Evolutionary conservation across 352 stramenopile genomes (phyloP).

Genomic region (Phytophthora crassamura): DNA sequence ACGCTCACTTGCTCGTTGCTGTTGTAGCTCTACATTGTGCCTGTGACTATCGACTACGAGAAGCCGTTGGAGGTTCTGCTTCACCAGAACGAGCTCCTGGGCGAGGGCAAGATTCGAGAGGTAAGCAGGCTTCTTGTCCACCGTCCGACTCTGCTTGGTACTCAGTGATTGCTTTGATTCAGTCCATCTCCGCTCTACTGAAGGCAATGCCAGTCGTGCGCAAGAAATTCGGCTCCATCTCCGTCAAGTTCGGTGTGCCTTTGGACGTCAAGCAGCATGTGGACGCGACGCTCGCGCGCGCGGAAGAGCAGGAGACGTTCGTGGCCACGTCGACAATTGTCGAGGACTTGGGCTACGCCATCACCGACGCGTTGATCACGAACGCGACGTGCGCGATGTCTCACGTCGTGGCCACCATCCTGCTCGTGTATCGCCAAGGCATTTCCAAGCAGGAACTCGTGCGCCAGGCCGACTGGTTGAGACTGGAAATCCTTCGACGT

Average conservation of each 20-base stretch:
- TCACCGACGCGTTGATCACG: constrained; percentile 76
- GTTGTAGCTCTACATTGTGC: constrained; percentile 75
- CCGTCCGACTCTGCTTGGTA: background rate
- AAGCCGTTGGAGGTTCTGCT: constrained; percentile 84
- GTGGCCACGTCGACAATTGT: constrained; percentile 51
- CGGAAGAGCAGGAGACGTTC: constrained; percentile 42
- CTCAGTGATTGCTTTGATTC: background rate
- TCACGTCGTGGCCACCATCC: constrained; percentile 73
- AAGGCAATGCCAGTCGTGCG: constrained; percentile 73
- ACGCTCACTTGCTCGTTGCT: constrained; percentile 7
- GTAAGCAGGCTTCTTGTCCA: constrained; percentile 24
- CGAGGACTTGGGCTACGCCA: constrained; percentile 71
- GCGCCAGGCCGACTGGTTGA: constrained; percentile 77
- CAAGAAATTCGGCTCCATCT: constrained; percentile 86
- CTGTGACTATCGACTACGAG: constrained; percentile 89
- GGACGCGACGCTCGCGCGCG: constrained; percentile 28
- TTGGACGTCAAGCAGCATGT: constrained; percentile 74
- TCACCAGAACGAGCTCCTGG: constrained; percentile 83
- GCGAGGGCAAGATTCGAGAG: constrained; percentile 84
- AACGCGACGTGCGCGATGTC: constrained; percentile 77
- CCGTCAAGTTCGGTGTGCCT: constrained; percentile 74
- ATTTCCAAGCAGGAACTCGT: constrained; percentile 78
- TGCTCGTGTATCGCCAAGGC: constrained; percentile 83
- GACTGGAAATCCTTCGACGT: constrained; percentile 70
- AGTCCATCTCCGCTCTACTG: constrained; percentile 72